Base-by-base conservation (phyloP, 495 filamentous ascomycete species). In the Lichenothelia convexa region DNA sequence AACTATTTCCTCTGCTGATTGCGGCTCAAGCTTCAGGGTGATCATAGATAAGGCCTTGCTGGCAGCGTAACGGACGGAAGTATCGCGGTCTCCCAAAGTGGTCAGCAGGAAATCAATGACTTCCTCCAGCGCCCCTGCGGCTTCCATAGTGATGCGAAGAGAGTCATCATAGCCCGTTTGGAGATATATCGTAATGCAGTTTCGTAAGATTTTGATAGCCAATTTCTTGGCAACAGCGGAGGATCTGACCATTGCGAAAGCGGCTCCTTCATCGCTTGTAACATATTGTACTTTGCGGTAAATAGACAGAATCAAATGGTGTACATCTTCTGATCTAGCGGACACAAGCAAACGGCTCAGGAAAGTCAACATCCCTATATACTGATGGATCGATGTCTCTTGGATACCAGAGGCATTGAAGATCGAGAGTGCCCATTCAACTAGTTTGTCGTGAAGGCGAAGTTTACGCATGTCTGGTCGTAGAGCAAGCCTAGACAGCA, bases 21-120 rank as follows among this genome's bases (percentile, higher is more conserved):
- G 76, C 0, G 70, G 50, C 20, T 84, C 71, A 3, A 97, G 58
- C 46, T 79, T 80, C 35, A 81, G 57, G 0, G 84, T 74, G 43
- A 95, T 71, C 19, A 92, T 67, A 43, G 82, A 91, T 32, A 95
- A 67, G 11, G 85, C 78, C 57, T 99, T 99, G 56, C 83, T 91
- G 7, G 87, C 80, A 22, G 87, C 78, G 53, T 91, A 71, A 24
- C 89, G 65, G 20, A 95, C 82, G 5, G 80, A 78, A 0, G 86
- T 94, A 45, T 93, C 83, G 39, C 80, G 78, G 48, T 95, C 86
- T 7, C 68, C 70, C 1, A 87, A 56, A 6, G 58, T 60, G 19
- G 70, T 66, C 4, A 95, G 63, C 3, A 85, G 51, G 35, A 72
- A 65, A 18, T 72, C 73, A 41, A 99, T 76, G 12, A 77, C 73